Evolutionary conservation across 148 eudicot genomes (phyloP), one percentile per base, ranked within the genome.

Genomic region (Cornus controversa): DNA sequence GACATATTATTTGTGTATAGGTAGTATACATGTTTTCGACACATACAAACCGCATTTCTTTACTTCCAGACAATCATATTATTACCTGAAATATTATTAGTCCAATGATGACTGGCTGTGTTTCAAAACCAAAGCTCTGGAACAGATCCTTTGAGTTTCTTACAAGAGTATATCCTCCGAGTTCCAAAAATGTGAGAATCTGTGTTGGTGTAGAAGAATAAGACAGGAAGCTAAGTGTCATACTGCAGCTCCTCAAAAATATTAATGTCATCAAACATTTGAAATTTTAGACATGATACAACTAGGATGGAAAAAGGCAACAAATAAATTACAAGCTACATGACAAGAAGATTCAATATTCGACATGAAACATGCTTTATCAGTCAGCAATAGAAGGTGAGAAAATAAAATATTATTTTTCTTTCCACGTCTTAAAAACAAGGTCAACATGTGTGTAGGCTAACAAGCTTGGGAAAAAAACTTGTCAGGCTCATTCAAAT

Each of bases 141-240:
- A 96, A 96, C 75, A 96, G 86, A 82, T 96, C 99, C 76, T 85
- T 96, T 4, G 99, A 96, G 82, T 96, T 96, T 81, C 97, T 92
- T 77, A 93, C 98, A 80, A 96, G 92, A 69, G 99, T 89, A 81
- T 92, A 96, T 37, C 98, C 98, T 87, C 99, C 99, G 79, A 96
- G 93, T 75, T 96, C 95, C 87, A 91, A 77, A 50, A 96, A 76
- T 42, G 98, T 89, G 78, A 96, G 91, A 84, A 92, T 86, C 99
- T 96, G 91, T 91, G 79, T 50, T 53, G 16, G 73, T 37, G 16
- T 15, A 72, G 11, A 73, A 31, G 34, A 31, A 31, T 67, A 11
- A 82, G 62, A 27, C 37, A 31, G 34, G 4, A 31, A 31, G 2
- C 2, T 31, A 31, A 31, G 34, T 31, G 34, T 31, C 2, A 31